A percentile compares a stretch with the other conserved stretches of the same genome.
Conservation (phyloP, 371 early-diverging fungal species). For the Apophysomyces ossiformis region DNA sequence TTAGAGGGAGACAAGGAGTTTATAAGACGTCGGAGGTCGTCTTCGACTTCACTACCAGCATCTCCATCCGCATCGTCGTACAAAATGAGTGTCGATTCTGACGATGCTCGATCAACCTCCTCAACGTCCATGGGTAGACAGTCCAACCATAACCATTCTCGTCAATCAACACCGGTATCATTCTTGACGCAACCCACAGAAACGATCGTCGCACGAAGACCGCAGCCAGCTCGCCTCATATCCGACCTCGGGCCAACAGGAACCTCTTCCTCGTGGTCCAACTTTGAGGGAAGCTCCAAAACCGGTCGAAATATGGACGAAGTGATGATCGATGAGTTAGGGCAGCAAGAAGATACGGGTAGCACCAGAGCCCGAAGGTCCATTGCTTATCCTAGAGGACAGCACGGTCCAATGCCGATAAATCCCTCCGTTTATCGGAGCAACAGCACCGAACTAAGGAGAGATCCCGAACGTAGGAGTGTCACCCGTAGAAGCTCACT, state of each 20-base stretch:
- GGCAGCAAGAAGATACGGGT: slow-evolving; percentile 5
- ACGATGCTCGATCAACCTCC: slow-evolving; percentile 41
- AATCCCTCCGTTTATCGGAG: slow-evolving; percentile 7
- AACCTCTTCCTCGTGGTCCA: not conserved
- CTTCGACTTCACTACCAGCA: slow-evolving; percentile 26
- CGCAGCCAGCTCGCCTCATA: not conserved
- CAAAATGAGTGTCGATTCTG: slow-evolving; percentile 49
- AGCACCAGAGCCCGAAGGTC: not conserved
- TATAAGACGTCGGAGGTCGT: slow-evolving; percentile 19
- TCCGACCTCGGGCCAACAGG: slow-evolving; percentile 6
- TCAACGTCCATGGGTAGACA: slow-evolving; percentile 19
- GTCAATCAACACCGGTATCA: slow-evolving; percentile 3
- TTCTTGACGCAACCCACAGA: slow-evolving; percentile 5
- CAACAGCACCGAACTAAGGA: slow-evolving; percentile 14
- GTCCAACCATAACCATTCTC: not conserved
- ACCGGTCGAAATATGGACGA: not conserved
- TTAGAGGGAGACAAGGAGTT: slow-evolving; percentile 19
- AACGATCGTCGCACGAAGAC: not conserved
- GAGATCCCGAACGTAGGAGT: slow-evolving; percentile 46
- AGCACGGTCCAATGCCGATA: slow-evolving; percentile 12
- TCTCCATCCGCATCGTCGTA: slow-evolving; percentile 40
- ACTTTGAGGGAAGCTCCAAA: not conserved
- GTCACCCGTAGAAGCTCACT: slow-evolving; percentile 45
- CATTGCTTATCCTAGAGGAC: not conserved
- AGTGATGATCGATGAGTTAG: slow-evolving; percentile 2